Conservation (phyloP, 768 basidiomycete species). For the Austroboletus festivus region DNA sequence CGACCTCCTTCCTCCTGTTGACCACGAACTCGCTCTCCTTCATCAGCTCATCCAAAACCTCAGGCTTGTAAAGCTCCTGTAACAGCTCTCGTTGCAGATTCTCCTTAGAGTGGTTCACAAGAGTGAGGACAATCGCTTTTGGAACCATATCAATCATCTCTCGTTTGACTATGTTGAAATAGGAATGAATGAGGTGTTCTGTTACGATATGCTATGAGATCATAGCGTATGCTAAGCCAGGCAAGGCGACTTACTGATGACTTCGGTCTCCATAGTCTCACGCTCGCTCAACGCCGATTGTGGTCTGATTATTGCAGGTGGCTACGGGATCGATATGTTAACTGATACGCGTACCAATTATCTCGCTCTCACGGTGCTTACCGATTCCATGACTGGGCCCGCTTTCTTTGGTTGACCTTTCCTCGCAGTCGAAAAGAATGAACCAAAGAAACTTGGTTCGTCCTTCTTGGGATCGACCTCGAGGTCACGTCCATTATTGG, state of each 20-base stretch:
- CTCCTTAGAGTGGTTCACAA: constrained; percentile 93
- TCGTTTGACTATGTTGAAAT: constrained; percentile 97
- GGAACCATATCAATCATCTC: constrained; percentile 99
- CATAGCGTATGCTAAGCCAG: background rate
- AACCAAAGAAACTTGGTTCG: constrained; percentile 89
- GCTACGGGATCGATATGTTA: constrained; percentile 42
- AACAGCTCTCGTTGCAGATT: constrained; percentile 90
- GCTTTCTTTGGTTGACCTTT: constrained; percentile 67
- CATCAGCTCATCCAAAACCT: constrained; percentile 89
- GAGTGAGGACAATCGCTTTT: constrained; percentile 87
- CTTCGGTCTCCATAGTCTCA: constrained; percentile 98
- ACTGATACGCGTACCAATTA: constrained; percentile 12
- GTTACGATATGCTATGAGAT: constrained; percentile 6
- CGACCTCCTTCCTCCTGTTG: constrained; percentile 88
- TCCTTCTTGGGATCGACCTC: constrained; percentile 90
- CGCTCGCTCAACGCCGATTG: constrained; percentile 89
- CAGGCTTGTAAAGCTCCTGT: constrained; percentile 95
- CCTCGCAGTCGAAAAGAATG: constrained; percentile 79
- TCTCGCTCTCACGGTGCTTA: constrained; percentile 23
- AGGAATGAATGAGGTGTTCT: constrained; percentile 95
- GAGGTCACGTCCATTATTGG: constrained; percentile 94
- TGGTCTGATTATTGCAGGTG: constrained; percentile 84
- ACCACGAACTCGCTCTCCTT: constrained; percentile 94
- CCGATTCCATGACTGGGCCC: constrained; percentile 55
- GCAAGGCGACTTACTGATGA: constrained; percentile 79